Conservation (phyloP, 176 grass and related monocot species). For the Phragmites australis region DNA sequence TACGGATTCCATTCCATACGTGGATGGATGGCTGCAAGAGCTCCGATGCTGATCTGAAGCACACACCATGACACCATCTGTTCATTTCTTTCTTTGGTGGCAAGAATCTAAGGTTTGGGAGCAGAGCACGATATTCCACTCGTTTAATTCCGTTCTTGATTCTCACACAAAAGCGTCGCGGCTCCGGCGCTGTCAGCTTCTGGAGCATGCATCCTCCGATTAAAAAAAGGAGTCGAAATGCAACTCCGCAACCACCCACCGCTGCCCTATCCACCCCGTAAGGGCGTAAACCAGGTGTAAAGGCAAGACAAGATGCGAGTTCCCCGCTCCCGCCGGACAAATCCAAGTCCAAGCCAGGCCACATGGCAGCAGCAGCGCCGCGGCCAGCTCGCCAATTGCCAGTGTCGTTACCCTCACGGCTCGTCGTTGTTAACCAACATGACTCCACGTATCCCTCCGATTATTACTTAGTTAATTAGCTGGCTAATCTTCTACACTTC, state of each 20-base stretch:
- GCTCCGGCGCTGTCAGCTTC: background rate
- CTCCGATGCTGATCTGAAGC: background rate
- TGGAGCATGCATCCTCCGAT: background rate
- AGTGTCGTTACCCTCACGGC: constrained; percentile 2
- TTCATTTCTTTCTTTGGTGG: no score
- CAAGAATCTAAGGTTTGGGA: no score
- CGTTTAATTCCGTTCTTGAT: background rate
- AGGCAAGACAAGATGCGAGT: background rate
- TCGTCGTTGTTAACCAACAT: background rate
- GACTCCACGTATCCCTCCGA: constrained; percentile 5
- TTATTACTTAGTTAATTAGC: background rate
- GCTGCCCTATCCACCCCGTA: background rate
- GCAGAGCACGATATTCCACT: no score
- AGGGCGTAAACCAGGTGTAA: constrained; percentile 27
- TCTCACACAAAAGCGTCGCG: background rate
- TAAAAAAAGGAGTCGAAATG: background rate
- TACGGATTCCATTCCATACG: background rate
- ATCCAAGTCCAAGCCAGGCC: background rate
- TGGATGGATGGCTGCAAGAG: background rate
- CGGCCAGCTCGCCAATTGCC: background rate
- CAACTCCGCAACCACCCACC: background rate
- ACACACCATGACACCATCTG: background rate
- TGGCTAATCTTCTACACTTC: background rate
- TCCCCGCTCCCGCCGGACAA: constrained; percentile 24
- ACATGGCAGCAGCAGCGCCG: constrained; percentile 5